Evolutionary conservation across 345 rosid genomes (phyloP).

Genomic region (Combretum micranthum): DNA sequence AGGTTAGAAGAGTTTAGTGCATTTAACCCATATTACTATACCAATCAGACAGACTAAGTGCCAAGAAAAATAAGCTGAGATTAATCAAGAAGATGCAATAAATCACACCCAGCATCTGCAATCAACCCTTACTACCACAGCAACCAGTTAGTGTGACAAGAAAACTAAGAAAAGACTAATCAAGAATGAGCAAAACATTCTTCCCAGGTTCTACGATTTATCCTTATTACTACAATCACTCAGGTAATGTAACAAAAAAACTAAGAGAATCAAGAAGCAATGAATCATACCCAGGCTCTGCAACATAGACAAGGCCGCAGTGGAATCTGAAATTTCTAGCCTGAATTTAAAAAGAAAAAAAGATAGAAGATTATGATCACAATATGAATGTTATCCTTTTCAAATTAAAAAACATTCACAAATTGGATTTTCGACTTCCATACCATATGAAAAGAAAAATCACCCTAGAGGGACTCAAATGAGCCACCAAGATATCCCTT

Average conservation of each 20-base stretch:
- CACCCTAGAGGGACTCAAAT: conserved; percentile 1
- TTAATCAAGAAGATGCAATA: not conserved
- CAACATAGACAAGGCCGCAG: conserved; percentile 84
- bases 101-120: conserved; percentile 81
- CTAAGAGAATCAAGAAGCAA: not conserved
- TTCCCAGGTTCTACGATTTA: conserved; percentile 59
- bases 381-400: no score
- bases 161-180: conserved; percentile 4
- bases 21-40: no score
- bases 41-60: not conserved
- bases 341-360: conserved; percentile 36
- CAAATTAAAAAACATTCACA: no score
- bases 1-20: no score
- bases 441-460: not conserved
- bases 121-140: conserved; percentile 27
- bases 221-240: not conserved
- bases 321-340: conserved; percentile 88
- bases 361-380: conserved; percentile 1
- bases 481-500: not conserved
- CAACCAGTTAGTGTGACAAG: not conserved
- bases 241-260: not conserved
- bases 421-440: not conserved
- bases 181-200: conserved; percentile 10
- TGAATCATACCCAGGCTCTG: conserved; percentile 80
- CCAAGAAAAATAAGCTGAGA: conserved; percentile 1